Percentiles rank a stretch among this genome's conserved stretches.
phyloP scores from a whole-genome alignment of 805 yeast genomes.

The Kazachstania africana region DNA sequence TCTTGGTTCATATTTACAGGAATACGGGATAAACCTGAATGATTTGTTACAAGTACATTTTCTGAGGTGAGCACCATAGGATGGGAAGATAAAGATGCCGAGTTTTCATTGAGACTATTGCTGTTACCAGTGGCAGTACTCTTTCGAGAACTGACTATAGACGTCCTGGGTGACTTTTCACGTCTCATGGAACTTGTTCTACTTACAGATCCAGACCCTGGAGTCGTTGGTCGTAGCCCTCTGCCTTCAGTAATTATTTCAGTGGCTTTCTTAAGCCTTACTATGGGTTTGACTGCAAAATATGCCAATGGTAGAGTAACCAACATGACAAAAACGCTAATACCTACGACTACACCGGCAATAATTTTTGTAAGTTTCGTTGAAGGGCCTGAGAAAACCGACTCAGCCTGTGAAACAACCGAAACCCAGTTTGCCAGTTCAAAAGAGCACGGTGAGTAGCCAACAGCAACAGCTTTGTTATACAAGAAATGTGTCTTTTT shows the following conservation, averaged over 20 bases:
- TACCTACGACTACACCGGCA: constrained; percentile 66
- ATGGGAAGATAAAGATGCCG: too few species aligned
- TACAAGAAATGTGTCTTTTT: constrained; percentile 29
- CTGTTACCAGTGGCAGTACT: background rate
- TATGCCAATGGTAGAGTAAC: constrained; percentile 78
- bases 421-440: constrained; percentile 56
- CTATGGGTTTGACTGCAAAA: constrained; percentile 74
- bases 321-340: constrained; percentile 61
- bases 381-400: constrained; percentile 52
- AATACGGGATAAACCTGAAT: background rate
- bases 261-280: constrained; percentile 69
- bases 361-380: constrained; percentile 53
- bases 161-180: constrained; percentile 2
- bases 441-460: constrained; percentile 38
- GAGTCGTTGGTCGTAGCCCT: constrained; percentile 25
- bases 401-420: constrained; percentile 50
- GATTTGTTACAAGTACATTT: background rate
- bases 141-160: constrained; percentile 1
- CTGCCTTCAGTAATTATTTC: constrained; percentile 39
- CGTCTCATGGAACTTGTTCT: constrained; percentile 13
- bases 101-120: constrained; percentile 2
- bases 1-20: too few species aligned
- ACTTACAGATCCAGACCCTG: constrained; percentile 12
- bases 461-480: constrained; percentile 39
- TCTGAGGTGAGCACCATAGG: background rate